These are phyloP conservation scores for Puccinia horiana DNA, from an alignment of 1,284 basidiomycete genomes.

Conservation along the genomic window DNA sequence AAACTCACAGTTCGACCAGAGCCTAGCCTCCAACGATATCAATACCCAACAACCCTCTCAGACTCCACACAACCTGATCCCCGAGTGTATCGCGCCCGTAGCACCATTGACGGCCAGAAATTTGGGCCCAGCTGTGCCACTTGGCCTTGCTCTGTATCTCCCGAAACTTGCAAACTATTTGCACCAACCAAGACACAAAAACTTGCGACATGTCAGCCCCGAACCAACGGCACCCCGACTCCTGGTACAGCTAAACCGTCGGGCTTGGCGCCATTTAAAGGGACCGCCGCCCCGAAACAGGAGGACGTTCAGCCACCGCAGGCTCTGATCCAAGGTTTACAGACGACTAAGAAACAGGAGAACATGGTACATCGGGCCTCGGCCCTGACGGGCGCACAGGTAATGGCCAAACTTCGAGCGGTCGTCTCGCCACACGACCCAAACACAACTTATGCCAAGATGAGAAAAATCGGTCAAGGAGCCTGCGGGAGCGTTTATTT, in stretches of 20 bases:
- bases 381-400: slow-evolving; percentile 93
- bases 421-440: slow-evolving; percentile 87
- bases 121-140: slow-evolving; percentile 7
- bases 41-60: no score
- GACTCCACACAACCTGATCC: slow-evolving; percentile 31
- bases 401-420: slow-evolving; percentile 92
- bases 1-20: slow-evolving; percentile 58
- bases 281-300: background rate
- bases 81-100: slow-evolving; percentile 33
- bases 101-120: background rate
- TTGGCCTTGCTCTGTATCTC: slow-evolving; percentile 50
- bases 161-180: slow-evolving; percentile 9
- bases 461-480: slow-evolving; percentile 97
- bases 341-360: slow-evolving; percentile 69
- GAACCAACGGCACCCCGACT: slow-evolving; percentile 55
- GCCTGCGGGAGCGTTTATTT: slow-evolving; percentile 99
- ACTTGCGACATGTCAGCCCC: slow-evolving; percentile 49
- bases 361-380: slow-evolving; percentile 72
- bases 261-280: slow-evolving; percentile 56
- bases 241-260: slow-evolving; percentile 56
- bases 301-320: slow-evolving; percentile 57
- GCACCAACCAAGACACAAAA: slow-evolving; percentile 38
- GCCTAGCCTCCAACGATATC: background rate
- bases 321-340: slow-evolving; percentile 71
- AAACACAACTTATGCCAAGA: slow-evolving; percentile 87